Evolutionary conservation across 768 basidiomycete genomes (phyloP), one percentile per base, ranked within the genome.

Genomic region (Glaciozyma antarctica): DNA sequence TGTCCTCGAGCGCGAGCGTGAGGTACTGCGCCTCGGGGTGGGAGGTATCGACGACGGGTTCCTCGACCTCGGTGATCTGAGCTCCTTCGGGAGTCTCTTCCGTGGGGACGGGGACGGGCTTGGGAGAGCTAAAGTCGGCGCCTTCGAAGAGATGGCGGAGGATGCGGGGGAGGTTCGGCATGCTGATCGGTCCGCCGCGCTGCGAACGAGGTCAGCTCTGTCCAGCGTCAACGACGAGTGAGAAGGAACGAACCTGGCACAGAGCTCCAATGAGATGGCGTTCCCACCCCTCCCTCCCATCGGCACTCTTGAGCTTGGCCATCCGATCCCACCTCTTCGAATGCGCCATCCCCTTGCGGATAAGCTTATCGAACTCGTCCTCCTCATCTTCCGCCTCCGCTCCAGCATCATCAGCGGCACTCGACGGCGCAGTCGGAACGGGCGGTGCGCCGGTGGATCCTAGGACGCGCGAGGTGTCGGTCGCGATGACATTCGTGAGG

Each of bases 401-500:
- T 8, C 47, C 61, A 22, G 62, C 38, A 32, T 55, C 62, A 7
- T 64, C 69, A 5, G 51, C 66, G 6, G 41, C 44, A 7, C 43
- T 53, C 16, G 58, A 43, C 26, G 32, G 44, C 47, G 38, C 30
- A 13, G 26, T 45, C 47, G 59, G 43, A 6, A 8, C 61, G 16
- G 45, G 53, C 15, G 61, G 32, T 0, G 55, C 48, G 19, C 59
- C 56, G 26, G 66, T 71, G 9, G 58, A 61, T 4, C 66, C 70
- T 24, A 67, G 52, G 26, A 72, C 63, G n/a, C 69, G 64, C 13
- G 60, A 64, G 17, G 87, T 84, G 19, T 92, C 92, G n/a, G 87
- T 84, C 26, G 90, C 81, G 60, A 80, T 73, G 73, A 89, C 85
- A 77, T 92, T 94, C 62, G 97, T 86, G 53, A 99, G 83, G 1